phyloP scores from a whole-genome alignment of 2,329 filamentous ascomycete genomes.

The Talaromyces rugulosus region DNA sequence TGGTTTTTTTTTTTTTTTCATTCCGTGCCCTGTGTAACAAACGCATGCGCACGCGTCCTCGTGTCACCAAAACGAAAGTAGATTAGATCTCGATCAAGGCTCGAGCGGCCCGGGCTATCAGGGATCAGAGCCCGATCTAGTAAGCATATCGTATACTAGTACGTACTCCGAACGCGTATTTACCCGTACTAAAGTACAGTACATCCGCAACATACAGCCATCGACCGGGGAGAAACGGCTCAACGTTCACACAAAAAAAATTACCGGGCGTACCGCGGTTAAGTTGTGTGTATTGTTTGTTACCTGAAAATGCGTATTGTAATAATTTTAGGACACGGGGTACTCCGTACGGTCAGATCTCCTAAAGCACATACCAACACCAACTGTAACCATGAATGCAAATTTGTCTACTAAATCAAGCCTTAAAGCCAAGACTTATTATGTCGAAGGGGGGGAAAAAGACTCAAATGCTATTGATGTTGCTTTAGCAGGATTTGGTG shows the following conservation, averaged over 20 bases:
- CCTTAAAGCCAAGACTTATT: neutral
- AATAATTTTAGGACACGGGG: neutral
- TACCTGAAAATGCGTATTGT: neutral
- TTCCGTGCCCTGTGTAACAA: neutral
- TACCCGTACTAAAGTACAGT: neutral
- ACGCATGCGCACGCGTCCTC: neutral
- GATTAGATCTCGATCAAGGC: conserved; percentile 12
- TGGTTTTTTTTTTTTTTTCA: too few relatives aligned
- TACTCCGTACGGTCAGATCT: neutral
- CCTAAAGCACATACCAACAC: neutral
- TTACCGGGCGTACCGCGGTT: neutral
- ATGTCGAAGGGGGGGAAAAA: neutral
- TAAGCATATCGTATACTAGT: neutral
- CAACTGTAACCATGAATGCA: neutral
- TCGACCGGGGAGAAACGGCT: neutral
- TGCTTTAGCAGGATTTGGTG: neutral
- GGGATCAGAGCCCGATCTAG: conserved; percentile 5
- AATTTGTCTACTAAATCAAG: neutral
- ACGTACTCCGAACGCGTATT: neutral
- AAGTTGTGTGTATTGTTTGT: neutral
- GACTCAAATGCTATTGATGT: neutral
- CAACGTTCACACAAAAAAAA: neutral
- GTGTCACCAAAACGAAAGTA: neutral
- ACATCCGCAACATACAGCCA: neutral
- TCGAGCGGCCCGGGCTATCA: conserved; percentile 2